Evolutionary conservation across 805 yeast genomes (phyloP).

Genomic region (Kazachstania psychrophila): DNA sequence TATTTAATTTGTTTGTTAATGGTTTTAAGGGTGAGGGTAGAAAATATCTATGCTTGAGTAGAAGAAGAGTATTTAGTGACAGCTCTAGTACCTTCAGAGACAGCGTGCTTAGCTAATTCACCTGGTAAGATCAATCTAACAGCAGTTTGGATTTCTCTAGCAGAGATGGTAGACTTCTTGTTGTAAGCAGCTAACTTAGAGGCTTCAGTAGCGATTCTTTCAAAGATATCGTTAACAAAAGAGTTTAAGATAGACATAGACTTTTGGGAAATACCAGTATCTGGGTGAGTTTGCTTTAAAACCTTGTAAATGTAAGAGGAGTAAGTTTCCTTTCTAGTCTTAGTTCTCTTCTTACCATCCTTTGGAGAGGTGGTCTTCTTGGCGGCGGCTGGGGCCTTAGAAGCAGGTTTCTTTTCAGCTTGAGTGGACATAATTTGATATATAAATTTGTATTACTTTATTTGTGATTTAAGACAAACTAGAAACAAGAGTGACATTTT

Average conservation of each 20-base stretch:
- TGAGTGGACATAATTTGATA: slow-evolving; percentile 50
- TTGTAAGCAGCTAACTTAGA: slow-evolving; percentile 97
- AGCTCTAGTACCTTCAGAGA: slow-evolving; percentile 97
- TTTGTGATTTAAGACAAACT: too few species aligned
- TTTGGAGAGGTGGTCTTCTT: slow-evolving; percentile 80
- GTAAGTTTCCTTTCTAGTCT: slow-evolving; percentile 96
- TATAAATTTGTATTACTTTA: slow-evolving; percentile 1
- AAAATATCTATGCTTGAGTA: slow-evolving; percentile 36
- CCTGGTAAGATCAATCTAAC: slow-evolving; percentile 97
- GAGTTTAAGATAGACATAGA: slow-evolving; percentile 99
- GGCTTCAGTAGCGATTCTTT: slow-evolving; percentile 96
- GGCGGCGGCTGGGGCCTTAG: slow-evolving; percentile 52
- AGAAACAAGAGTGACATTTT: too few species aligned
- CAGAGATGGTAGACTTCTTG: slow-evolving; percentile 95
- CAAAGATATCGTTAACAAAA: slow-evolving; percentile 94
- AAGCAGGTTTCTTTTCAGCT: slow-evolving; percentile 44
- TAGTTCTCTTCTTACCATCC: slow-evolving; percentile 83
- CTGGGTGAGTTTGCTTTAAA: slow-evolving; percentile 97
- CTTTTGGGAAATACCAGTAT: slow-evolving; percentile 97
- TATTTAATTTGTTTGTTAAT: too few species aligned
- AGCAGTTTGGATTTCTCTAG: slow-evolving; percentile 98
- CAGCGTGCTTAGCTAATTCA: slow-evolving; percentile 98
- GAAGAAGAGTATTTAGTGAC: slow-evolving; percentile 88
- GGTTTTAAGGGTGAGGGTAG: too few species aligned
- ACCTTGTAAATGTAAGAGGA: slow-evolving; percentile 98